Conservation (phyloP, 768 basidiomycete genomes). For the Trametes elegans region DNA sequence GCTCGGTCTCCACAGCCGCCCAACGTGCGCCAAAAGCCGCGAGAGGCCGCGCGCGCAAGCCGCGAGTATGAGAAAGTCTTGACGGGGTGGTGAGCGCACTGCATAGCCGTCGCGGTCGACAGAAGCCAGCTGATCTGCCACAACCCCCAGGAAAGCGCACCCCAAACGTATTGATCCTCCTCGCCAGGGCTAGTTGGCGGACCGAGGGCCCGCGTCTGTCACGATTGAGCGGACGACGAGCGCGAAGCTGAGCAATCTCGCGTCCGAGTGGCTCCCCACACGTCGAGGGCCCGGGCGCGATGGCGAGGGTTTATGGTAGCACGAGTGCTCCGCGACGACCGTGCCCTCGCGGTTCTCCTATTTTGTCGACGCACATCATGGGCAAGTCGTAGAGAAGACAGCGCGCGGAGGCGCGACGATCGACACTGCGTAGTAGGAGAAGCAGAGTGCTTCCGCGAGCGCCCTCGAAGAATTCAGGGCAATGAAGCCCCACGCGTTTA, state of each 20-base stretch:
- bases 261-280: neutral
- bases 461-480: neutral
- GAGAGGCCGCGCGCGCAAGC: neutral
- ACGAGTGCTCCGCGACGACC: neutral
- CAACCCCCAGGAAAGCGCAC: no score
- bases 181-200: neutral
- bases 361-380: neutral
- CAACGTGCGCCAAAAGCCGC: neutral
- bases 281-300: neutral
- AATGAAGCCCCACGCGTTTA: neutral
- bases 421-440: neutral
- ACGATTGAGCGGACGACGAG: neutral
- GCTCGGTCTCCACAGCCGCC: neutral
- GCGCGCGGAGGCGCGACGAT: neutral
- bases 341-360: neutral
- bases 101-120: neutral
- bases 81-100: neutral
- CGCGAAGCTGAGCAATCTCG: neutral
- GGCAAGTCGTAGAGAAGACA: neutral
- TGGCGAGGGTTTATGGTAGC: neutral
- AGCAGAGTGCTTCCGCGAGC: neutral
- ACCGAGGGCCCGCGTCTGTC: neutral
- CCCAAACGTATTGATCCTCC: constrained; percentile 1
- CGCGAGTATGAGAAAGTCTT: neutral
- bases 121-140: constrained; percentile 4